Conservation (phyloP, 441 rosid genomes). For the Lepidium campestre region DNA sequence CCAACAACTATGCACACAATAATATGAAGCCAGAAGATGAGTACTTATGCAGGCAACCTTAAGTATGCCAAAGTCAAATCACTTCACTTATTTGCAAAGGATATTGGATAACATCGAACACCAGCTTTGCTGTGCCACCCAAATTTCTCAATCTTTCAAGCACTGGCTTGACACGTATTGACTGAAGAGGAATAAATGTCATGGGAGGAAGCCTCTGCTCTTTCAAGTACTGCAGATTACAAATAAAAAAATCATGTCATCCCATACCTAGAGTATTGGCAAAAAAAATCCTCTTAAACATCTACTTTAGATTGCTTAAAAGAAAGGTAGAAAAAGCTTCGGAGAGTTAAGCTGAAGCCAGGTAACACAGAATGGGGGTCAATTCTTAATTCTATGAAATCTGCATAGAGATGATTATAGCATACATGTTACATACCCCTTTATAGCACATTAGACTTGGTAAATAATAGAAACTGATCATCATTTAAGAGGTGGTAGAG, state of each 20-base stretch:
- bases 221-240: constrained; percentile 82
- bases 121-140: constrained; percentile 79
- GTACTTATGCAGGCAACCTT: constrained; percentile 1
- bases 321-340: constrained; percentile 1
- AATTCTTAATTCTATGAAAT: background rate
- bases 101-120: constrained; percentile 96
- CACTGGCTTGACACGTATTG: constrained; percentile 91
- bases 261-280: background rate
- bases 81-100: constrained; percentile 44
- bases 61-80: constrained; percentile 13
- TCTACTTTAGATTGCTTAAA: background rate
- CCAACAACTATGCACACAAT: constrained; percentile 3
- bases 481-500: constrained; percentile 6
- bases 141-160: constrained; percentile 77
- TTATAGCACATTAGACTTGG: background rate
- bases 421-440: constrained; percentile 4
- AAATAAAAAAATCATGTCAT: constrained; percentile 19
- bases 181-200: constrained; percentile 95
- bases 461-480: constrained; percentile 6
- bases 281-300: background rate
- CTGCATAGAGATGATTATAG: constrained; percentile 8
- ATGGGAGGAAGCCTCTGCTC: constrained; percentile 99
- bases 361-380: background rate
- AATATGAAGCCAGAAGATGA: constrained; percentile 4
- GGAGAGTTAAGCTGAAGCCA: background rate